These are phyloP conservation scores for Tulasnella sp. DNA, from an alignment of 768 basidiomycete genomes.

Conservation along the genomic window DNA sequence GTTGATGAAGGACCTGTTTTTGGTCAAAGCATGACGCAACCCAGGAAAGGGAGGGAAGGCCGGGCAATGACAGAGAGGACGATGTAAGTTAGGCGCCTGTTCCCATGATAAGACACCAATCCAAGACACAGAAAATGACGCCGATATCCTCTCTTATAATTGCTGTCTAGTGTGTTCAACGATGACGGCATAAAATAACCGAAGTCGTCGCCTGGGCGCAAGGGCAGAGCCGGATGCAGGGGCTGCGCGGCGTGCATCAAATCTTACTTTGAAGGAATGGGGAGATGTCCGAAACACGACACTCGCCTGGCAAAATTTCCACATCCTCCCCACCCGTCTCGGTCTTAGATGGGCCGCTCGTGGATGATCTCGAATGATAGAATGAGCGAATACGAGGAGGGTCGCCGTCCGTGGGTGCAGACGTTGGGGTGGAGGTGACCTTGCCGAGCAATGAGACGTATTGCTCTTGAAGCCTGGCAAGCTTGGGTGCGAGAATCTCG, in stretches of 20 bases:
- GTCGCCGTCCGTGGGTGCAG: no score
- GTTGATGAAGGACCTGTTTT: constrained; percentile 14
- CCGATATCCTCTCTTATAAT: not conserved
- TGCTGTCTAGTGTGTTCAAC: not conserved
- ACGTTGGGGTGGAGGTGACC: not conserved
- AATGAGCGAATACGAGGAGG: no score
- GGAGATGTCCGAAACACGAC: not conserved
- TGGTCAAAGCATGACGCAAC: not conserved
- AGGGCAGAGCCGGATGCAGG: not conserved
- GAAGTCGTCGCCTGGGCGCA: not conserved
- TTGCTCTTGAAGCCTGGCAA: constrained; percentile 3
- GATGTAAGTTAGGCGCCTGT: constrained; percentile 9
- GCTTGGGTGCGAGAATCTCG: constrained; percentile 8
- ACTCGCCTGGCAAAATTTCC: constrained; percentile 3
- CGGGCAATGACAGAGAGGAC: not conserved
- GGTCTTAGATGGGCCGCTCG: not conserved
- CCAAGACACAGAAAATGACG: not conserved
- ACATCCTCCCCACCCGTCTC: not conserved
- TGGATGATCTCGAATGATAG: not conserved
- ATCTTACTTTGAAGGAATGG: not conserved
- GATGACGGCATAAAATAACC: not conserved
- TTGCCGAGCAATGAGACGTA: not conserved
- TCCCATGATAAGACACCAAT: not conserved
- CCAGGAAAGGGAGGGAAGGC: not conserved
- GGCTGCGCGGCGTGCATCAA: not conserved